Conservation (phyloP, 106 monocot genomes). For the Dioscorea zingiberensis region DNA sequence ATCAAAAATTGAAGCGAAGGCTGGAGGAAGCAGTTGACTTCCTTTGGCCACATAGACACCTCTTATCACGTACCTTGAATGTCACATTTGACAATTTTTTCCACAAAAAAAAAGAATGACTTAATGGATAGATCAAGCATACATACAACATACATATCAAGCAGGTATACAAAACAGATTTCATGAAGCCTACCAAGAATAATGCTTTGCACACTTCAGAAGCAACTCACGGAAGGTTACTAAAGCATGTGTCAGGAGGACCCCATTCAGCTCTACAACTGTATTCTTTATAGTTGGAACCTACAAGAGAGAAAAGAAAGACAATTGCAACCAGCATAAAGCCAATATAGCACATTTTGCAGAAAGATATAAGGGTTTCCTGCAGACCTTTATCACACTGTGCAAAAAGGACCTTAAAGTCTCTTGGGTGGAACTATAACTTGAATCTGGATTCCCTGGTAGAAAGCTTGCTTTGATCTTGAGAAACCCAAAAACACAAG, state of each 20-base stretch:
- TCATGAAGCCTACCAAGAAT: constrained; percentile 63
- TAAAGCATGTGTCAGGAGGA: constrained; percentile 79
- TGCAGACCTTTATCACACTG: constrained; percentile 67
- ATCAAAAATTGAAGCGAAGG: constrained; percentile 92
- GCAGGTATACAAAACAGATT: constrained; percentile 1
- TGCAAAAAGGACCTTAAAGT: constrained; percentile 72
- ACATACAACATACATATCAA: not conserved
- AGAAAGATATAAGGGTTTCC: not conserved
- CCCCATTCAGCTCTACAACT: constrained; percentile 74
- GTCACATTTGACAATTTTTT: not conserved
- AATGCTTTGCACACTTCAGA: constrained; percentile 87
- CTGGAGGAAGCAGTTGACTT: constrained; percentile 80
- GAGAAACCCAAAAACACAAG: constrained; percentile 6
- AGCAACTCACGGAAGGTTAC: constrained; percentile 67
- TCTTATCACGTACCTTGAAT: constrained; percentile 72
- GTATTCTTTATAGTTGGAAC: constrained; percentile 64
- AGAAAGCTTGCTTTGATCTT: constrained; percentile 77
- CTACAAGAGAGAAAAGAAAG: constrained; percentile 22
- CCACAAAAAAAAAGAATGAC: constrained; percentile 1
- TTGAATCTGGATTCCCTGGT: constrained; percentile 58
- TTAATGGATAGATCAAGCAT: not conserved
- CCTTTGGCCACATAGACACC: constrained; percentile 81
- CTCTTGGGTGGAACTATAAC: constrained; percentile 78
- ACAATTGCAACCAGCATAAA: not conserved
- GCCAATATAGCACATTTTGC: not conserved